Evolutionary conservation across 345 rosid species (phyloP), one percentile per base, ranked within the genome.

Genomic region (Cardamine chenopodiifolia): DNA sequence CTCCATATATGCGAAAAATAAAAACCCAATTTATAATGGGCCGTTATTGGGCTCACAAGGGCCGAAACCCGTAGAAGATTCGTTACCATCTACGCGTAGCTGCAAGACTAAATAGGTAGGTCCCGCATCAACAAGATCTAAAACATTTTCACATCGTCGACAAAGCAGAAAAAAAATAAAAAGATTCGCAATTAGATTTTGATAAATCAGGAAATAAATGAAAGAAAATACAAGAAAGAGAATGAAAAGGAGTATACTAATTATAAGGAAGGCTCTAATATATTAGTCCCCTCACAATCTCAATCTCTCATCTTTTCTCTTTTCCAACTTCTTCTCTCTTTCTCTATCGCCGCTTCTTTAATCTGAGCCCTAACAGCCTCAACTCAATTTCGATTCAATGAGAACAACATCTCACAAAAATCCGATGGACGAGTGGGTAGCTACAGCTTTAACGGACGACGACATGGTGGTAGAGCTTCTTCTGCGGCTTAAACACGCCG

Each of bases 401-500:
- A 65, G 22, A 17, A 12, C 15, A 17, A 11, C 44, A 7, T 18
- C 44, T 42, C 26, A 81, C 32, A 57, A 50, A 1, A 20, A 50
- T 70, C 60, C 64, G 68, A 78, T 58, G 55, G 94, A 91, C 65
- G 88, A 82, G 32, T 91, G 97, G 97, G 80, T 91, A 25, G 62
- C 37, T 31, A 73, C 87, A 25, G 97, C 97, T 58, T 82, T 91
- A 84, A 77, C 75, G 20, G 92, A 87, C 29, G 85, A 84, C 80
- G 68, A 42, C 5, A 79, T 89, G 62, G 97, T 86, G 44, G 95
- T 75, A 3, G 88, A 91, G 84, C 84, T 91, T 10, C 83, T 91
- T 18, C 62, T 87, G 2, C 77, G 88, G 22, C 77, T 89, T 11
- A 87, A 82, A 47, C 81, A 82, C 28, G 76, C 76, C 62, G 66